Evolutionary conservation across 805 yeast genomes (phyloP).

Genomic region (Soucietia sequanensis): DNA sequence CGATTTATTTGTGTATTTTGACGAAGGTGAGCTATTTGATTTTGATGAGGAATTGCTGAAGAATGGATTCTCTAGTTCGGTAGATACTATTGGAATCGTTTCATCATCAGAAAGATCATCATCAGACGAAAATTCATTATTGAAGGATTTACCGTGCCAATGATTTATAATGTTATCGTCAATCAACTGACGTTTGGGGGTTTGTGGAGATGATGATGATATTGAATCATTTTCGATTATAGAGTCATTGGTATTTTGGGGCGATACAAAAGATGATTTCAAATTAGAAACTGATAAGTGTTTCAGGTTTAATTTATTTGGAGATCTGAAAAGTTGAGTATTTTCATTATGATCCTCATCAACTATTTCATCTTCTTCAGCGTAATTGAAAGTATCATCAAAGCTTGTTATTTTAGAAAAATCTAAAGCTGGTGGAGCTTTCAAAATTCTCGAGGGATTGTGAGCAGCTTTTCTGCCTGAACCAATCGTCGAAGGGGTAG

Average conservation of each 20-base stretch:
- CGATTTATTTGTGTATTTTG: not conserved
- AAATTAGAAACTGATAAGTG: not conserved
- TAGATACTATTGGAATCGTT: conserved; percentile 4
- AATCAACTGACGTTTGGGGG: conserved; percentile 33
- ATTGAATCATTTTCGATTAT: not conserved
- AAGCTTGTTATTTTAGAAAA: conserved; percentile 6
- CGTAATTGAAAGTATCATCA: conserved; percentile 3
- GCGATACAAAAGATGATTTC: not conserved
- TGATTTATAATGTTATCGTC: conserved; percentile 29
- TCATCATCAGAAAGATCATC: conserved; percentile 17
- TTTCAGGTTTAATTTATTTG: not conserved
- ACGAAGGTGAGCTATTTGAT: not conserved
- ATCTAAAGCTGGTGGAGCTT: conserved; percentile 9
- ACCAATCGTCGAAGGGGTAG: conserved; percentile 39
- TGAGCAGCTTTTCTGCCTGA: conserved; percentile 28
- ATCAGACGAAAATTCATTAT: conserved; percentile 28
- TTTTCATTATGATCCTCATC: not conserved
- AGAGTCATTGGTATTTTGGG: conserved; percentile 1
- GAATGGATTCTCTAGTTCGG: conserved; percentile 22
- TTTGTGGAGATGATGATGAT: conserved; percentile 13
- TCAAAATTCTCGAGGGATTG: conserved; percentile 3
- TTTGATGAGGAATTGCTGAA: conserved; percentile 6
- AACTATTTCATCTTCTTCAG: conserved; percentile 2
- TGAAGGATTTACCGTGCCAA: conserved; percentile 38
- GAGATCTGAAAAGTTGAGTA: not conserved